These are phyloP conservation scores for Aegilops speltoides DNA, from an alignment of 176 grass and related monocot genomes.

Conservation along the genomic window DNA sequence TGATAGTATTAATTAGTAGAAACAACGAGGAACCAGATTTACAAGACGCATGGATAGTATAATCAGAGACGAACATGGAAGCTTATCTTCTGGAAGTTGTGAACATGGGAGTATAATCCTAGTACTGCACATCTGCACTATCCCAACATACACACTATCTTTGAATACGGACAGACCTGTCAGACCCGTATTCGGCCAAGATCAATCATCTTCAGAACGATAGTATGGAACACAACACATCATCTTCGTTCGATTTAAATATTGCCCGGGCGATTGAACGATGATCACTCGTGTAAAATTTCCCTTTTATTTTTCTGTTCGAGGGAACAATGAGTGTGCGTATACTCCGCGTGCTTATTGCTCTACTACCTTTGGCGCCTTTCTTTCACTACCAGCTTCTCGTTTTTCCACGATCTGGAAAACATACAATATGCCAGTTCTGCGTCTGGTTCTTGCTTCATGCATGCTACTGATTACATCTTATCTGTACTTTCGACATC, in stretches of 20 bases:
- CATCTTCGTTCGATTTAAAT: background rate
- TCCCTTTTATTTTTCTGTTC: background rate
- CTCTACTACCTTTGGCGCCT: background rate
- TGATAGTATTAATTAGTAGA: too few species aligned
- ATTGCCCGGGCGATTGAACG: conserved; percentile 6
- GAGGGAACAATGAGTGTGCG: background rate
- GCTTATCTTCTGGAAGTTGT: background rate
- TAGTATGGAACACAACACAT: background rate
- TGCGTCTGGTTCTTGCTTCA: background rate
- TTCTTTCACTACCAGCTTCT: conserved; percentile 25
- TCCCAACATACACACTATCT: background rate
- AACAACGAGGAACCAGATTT: background rate
- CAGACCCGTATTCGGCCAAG: background rate
- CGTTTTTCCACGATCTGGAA: conserved; percentile 5
- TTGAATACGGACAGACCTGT: conserved; percentile 24
- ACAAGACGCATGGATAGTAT: background rate
- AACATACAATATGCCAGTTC: background rate
- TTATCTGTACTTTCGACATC: conserved; percentile 28
- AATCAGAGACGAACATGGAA: background rate
- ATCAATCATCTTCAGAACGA: conserved; percentile 4
- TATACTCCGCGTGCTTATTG: conserved; percentile 25
- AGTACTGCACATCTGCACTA: too few species aligned
- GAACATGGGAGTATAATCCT: too few species aligned
- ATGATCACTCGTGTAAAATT: background rate
- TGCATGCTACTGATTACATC: conserved; percentile 27